phyloP scores from a whole-genome alignment of 2,329 filamentous ascomycete species.

The Sarocladium brachiariae region DNA sequence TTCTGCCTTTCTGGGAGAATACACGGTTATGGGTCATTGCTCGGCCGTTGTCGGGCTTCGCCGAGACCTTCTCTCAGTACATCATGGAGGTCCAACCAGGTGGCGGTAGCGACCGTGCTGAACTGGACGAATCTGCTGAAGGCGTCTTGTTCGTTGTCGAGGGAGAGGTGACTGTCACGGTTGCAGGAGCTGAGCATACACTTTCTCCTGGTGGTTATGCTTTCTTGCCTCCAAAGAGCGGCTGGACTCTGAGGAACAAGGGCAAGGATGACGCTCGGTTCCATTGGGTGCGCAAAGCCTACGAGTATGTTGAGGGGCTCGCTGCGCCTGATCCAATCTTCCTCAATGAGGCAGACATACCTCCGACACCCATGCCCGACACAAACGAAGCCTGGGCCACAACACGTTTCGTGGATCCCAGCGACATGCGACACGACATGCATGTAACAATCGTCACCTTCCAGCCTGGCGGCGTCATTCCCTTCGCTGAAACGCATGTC shows the following conservation, averaged over 20 bases:
- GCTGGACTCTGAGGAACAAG: constrained; percentile 10
- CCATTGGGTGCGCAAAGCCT: constrained; percentile 10
- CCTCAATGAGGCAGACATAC: constrained; percentile 6
- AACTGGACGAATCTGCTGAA: constrained; percentile 8
- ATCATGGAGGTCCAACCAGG: constrained; percentile 11
- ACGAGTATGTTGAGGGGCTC: constrained; percentile 5
- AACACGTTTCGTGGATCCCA: constrained; percentile 9
- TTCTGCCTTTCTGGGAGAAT: constrained; percentile 10
- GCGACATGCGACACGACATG: constrained; percentile 9
- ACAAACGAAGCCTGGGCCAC: constrained; percentile 10
- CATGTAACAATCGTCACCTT: constrained; percentile 11
- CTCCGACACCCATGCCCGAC: constrained; percentile 8
- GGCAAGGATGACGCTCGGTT: constrained; percentile 6
- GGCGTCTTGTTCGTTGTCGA: constrained; percentile 10
- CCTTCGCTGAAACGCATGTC: constrained; percentile 11
- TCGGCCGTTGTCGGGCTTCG: constrained; percentile 9
- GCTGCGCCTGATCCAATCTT: constrained; percentile 7
- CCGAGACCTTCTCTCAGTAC: constrained; percentile 10
- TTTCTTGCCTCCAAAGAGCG: constrained; percentile 9
- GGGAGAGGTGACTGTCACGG: constrained; percentile 9
- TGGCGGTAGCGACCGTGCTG: constrained; percentile 8
- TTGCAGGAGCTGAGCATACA: background rate
- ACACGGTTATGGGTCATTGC: constrained; percentile 11
- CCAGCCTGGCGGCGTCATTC: constrained; percentile 10
- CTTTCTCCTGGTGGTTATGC: constrained; percentile 8